Evolutionary conservation across 2,329 filamentous ascomycete genomes (phyloP).

Genomic region (Ascochyta lentis): DNA sequence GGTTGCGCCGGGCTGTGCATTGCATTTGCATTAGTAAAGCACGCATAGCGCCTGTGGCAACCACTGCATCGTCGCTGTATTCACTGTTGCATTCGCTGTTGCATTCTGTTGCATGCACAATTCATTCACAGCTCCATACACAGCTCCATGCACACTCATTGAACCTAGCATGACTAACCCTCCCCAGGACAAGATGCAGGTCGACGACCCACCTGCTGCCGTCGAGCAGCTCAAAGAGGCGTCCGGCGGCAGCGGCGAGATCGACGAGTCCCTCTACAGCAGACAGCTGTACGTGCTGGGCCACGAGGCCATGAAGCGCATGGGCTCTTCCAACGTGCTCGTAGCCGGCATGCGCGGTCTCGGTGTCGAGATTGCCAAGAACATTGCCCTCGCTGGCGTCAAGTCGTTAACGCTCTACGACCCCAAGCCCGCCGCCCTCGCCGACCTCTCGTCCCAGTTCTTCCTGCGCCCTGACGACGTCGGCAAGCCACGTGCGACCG

Average conservation of each 20-base stretch:
- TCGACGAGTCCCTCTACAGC: slow-evolving; percentile 72
- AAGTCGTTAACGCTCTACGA: slow-evolving; percentile 96
- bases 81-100: no score
- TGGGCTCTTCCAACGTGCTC: slow-evolving; percentile 94
- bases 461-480: slow-evolving; percentile 89
- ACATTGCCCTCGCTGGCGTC: slow-evolving; percentile 95
- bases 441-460: slow-evolving; percentile 96
- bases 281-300: slow-evolving; percentile 75
- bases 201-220: slow-evolving; percentile 64
- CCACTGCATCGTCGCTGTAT: not conserved
- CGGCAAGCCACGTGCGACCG: slow-evolving; percentile 86
- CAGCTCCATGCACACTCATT: no score
- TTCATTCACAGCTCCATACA: no score
- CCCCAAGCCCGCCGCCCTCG: slow-evolving; percentile 79
- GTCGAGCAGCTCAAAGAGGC: slow-evolving; percentile 65
- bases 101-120: no score
- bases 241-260: slow-evolving; percentile 60
- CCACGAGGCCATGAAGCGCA: slow-evolving; percentile 94
- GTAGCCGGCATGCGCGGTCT: slow-evolving; percentile 91
- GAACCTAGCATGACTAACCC: slow-evolving; percentile 17
- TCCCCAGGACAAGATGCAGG: slow-evolving; percentile 65
- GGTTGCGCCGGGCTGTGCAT: no score
- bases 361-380: slow-evolving; percentile 98
- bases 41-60: slow-evolving; percentile 15
- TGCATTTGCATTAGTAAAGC: slow-evolving; percentile 31